A percentile compares a stretch with the other conserved stretches of the same genome.
Conservation (phyloP, 768 basidiomycete genomes). For the Mycena alexandri region DNA sequence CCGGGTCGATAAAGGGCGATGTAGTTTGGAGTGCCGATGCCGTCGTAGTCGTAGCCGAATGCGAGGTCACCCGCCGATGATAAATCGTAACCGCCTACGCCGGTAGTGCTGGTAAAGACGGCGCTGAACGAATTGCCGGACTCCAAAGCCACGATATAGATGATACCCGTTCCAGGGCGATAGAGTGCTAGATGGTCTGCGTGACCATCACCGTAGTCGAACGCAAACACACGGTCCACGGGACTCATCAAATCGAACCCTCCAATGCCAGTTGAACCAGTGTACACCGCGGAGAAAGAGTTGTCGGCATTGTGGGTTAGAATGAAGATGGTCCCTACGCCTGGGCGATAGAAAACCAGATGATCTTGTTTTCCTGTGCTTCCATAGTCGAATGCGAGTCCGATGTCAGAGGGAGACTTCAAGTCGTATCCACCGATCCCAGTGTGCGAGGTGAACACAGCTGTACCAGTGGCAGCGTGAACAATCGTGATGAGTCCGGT, state of each 20-base stretch:
- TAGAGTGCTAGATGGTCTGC: conserved; percentile 5
- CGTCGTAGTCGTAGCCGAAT: conserved; percentile 4
- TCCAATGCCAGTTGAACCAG: conserved; percentile 5
- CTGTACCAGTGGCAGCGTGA: conserved; percentile 16
- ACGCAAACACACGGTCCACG: neutral
- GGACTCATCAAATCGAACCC: conserved; percentile 3
- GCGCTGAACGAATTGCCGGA: conserved; percentile 5
- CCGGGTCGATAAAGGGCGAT: conserved; percentile 3
- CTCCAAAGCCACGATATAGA: conserved; percentile 2
- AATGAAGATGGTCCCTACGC: conserved; percentile 21
- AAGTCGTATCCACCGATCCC: conserved; percentile 35
- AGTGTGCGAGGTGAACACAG: conserved; percentile 17
- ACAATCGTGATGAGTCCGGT: conserved; percentile 30
- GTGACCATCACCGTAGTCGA: conserved; percentile 5
- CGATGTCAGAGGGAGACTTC: conserved; percentile 29
- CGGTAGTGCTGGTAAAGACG: conserved; percentile 1
- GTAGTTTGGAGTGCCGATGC: conserved; percentile 1
- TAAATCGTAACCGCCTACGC: conserved; percentile 1
- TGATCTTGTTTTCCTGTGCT: conserved; percentile 31
- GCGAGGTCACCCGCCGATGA: neutral
- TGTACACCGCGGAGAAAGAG: conserved; percentile 5
- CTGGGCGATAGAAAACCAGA: conserved; percentile 35
- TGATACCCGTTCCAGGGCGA: neutral
- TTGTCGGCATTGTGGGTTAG: conserved; percentile 2
- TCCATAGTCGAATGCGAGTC: conserved; percentile 29